Percentiles rank a stretch among this genome's conserved stretches.
Conservation (phyloP, 2,329 filamentous ascomycete genomes). For the Pochonia chlamydosporia region DNA sequence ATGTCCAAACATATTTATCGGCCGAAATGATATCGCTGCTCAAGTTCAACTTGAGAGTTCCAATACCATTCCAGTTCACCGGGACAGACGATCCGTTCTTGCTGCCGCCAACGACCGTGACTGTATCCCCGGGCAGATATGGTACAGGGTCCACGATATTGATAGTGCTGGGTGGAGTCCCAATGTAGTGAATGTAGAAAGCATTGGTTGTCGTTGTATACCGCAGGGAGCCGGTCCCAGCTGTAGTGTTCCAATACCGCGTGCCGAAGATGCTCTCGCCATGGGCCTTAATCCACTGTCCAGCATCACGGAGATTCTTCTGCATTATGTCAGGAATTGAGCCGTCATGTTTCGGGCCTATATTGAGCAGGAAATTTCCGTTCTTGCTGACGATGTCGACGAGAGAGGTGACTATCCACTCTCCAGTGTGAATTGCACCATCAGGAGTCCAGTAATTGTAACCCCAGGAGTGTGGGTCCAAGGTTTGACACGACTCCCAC, state of each 20-base stretch:
- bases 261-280: slow-evolving; percentile 51
- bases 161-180: slow-evolving; percentile 33
- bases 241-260: slow-evolving; percentile 38
- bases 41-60: slow-evolving; percentile 24
- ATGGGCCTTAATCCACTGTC: slow-evolving; percentile 46
- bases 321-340: slow-evolving; percentile 43
- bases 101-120: slow-evolving; percentile 35
- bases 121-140: slow-evolving; percentile 37
- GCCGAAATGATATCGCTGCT: slow-evolving; percentile 22
- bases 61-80: slow-evolving; percentile 13
- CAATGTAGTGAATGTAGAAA: slow-evolving; percentile 45
- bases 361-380: slow-evolving; percentile 49
- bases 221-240: slow-evolving; percentile 24
- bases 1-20: slow-evolving; percentile 32
- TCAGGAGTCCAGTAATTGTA: slow-evolving; percentile 49
- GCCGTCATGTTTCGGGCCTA: slow-evolving; percentile 49
- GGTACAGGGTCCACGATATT: slow-evolving; percentile 38
- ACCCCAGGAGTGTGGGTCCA: slow-evolving; percentile 54
- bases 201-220: slow-evolving; percentile 46
- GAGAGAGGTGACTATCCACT: slow-evolving; percentile 36
- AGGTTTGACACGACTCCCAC: slow-evolving; percentile 53
- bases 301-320: slow-evolving; percentile 41
- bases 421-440: slow-evolving; percentile 34
- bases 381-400: slow-evolving; percentile 49
- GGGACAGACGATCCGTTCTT: slow-evolving; percentile 14